These are phyloP conservation scores for Amyloporia xantha DNA, from an alignment of 768 basidiomycete genomes.

Conservation along the genomic window DNA sequence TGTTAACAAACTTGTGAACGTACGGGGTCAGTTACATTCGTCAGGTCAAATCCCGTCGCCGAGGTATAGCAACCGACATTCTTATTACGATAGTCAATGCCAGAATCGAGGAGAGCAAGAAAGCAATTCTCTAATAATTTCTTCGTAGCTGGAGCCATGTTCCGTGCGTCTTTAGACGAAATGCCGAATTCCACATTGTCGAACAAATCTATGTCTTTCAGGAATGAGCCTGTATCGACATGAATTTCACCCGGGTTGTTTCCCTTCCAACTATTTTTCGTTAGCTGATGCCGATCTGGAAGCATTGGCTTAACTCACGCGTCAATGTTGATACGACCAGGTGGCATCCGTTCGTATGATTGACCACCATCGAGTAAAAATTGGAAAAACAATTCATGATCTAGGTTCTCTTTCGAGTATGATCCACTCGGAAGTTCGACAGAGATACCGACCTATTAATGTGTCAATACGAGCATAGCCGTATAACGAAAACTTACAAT, in stretches of 20 bases:
- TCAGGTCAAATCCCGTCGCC: slow-evolving; percentile 17
- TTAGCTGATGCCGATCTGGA: background rate
- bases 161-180: slow-evolving; percentile 27
- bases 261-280: slow-evolving; percentile 1
- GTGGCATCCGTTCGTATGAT: slow-evolving; percentile 27
- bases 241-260: background rate
- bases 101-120: slow-evolving; percentile 40
- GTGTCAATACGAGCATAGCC: background rate
- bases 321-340: slow-evolving; percentile 27
- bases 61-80: slow-evolving; percentile 38
- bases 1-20: background rate
- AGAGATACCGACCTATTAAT: slow-evolving; percentile 32
- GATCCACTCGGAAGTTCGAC: slow-evolving; percentile 32
- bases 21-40: slow-evolving; percentile 5
- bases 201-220: slow-evolving; percentile 31
- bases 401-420: slow-evolving; percentile 21
- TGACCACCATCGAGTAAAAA: slow-evolving; percentile 29
- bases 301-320: slow-evolving; percentile 27
- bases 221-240: slow-evolving; percentile 28
- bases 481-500: background rate
- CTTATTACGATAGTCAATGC: slow-evolving; percentile 37
- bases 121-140: slow-evolving; percentile 34
- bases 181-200: slow-evolving; percentile 37
- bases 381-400: slow-evolving; percentile 29
- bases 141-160: slow-evolving; percentile 28